These are phyloP conservation scores for Hypoxylon sp. DNA, from an alignment of 2,329 filamentous ascomycete species.

Conservation along the genomic window DNA sequence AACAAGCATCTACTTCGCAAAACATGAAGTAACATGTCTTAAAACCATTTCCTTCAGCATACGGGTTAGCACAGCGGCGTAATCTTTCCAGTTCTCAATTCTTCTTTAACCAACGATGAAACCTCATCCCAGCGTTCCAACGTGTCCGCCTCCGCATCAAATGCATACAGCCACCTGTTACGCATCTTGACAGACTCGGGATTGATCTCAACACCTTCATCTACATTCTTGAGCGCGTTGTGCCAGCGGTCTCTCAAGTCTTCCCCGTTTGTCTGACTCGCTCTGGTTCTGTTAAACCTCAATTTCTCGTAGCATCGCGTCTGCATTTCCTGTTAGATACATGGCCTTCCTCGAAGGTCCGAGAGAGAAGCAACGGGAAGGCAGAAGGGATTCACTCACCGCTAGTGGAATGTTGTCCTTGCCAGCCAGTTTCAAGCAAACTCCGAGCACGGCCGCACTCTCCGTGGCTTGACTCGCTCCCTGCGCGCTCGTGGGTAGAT, in stretches of 20 bases:
- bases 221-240: slow-evolving; percentile 52
- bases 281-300: slow-evolving; percentile 51
- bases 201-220: slow-evolving; percentile 54
- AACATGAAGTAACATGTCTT: too few species aligned
- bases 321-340: slow-evolving; percentile 35
- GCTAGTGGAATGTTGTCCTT: slow-evolving; percentile 52
- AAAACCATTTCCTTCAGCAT: too few species aligned
- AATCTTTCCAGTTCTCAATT: slow-evolving; percentile 49
- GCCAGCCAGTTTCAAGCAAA: slow-evolving; percentile 54
- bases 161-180: slow-evolving; percentile 57
- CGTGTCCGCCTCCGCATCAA: slow-evolving; percentile 56
- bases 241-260: slow-evolving; percentile 56
- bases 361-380: neutral
- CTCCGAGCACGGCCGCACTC: slow-evolving; percentile 57
- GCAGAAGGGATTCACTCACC: slow-evolving; percentile 45
- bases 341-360: too few species aligned
- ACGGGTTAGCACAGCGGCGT: slow-evolving; percentile 51
- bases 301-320: slow-evolving; percentile 55
- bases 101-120: slow-evolving; percentile 48
- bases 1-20: too few species aligned
- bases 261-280: slow-evolving; percentile 55
- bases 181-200: slow-evolving; percentile 57
- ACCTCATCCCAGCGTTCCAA: slow-evolving; percentile 52
- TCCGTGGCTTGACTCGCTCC: slow-evolving; percentile 64
- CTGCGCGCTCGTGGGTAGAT: slow-evolving; percentile 62